Conservation (phyloP, 495 filamentous ascomycete species). For the Tuber umbilicatum region DNA sequence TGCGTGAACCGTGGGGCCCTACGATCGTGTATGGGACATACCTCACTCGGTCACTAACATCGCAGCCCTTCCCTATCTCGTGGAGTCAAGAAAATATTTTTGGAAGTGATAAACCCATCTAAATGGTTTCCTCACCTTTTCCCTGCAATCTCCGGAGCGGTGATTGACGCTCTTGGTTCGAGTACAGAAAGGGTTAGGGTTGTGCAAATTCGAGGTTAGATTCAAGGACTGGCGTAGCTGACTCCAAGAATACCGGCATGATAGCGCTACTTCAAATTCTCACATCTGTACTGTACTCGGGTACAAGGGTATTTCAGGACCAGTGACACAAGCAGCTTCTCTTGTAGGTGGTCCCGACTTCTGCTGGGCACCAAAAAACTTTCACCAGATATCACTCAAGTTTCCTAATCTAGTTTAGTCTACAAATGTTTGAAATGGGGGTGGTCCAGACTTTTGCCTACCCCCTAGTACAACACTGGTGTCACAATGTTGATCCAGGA, state of each 20-base stretch:
- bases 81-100: background rate
- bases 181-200: background rate
- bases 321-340: no score
- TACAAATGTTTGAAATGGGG: no score
- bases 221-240: background rate
- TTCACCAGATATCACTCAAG: no score
- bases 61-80: background rate
- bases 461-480: background rate
- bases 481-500: background rate
- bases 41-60: background rate
- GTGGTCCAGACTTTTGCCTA: no score
- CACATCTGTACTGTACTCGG: no score
- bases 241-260: no score
- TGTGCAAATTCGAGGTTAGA: background rate
- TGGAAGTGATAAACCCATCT: background rate
- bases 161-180: background rate
- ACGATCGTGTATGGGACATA: background rate
- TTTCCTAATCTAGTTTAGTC: no score
- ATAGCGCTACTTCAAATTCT: background rate
- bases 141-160: background rate
- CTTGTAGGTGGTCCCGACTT: no score
- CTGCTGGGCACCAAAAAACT: no score
- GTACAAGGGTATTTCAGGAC: no score
- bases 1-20: background rate
- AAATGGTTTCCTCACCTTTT: background rate